Conservation (phyloP, 108 stramenopile species). For the Skeletonema tropicum region DNA sequence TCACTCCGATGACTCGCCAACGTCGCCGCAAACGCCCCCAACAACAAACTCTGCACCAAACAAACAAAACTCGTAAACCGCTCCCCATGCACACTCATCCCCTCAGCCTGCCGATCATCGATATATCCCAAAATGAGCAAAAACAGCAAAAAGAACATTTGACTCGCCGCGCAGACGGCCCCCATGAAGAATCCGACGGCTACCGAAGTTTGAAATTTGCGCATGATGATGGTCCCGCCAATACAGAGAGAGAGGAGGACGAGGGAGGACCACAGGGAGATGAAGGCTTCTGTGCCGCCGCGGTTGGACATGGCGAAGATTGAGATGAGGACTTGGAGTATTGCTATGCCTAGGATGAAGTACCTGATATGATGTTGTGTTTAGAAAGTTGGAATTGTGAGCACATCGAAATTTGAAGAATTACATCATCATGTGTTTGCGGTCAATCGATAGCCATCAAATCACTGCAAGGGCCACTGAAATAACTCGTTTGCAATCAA, state of each 20-base stretch:
- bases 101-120: slow-evolving; percentile 57
- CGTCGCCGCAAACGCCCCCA: slow-evolving; percentile 82
- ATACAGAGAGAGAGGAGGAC: slow-evolving; percentile 71
- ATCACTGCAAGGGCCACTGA: no score
- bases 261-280: slow-evolving; percentile 73
- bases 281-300: slow-evolving; percentile 69
- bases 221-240: slow-evolving; percentile 91
- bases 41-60: slow-evolving; percentile 65
- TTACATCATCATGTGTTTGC: no score
- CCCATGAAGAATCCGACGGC: slow-evolving; percentile 91
- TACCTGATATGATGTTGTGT: slow-evolving; percentile 55
- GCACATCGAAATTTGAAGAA: no score
- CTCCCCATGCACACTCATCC: slow-evolving; percentile 63
- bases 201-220: slow-evolving; percentile 86
- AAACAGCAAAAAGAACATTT: slow-evolving; percentile 84
- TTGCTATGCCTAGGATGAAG: slow-evolving; percentile 77
- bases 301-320: slow-evolving; percentile 75
- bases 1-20: slow-evolving; percentile 81
- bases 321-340: slow-evolving; percentile 62
- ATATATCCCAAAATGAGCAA: slow-evolving; percentile 68
- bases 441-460: no score
- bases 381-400: not conserved
- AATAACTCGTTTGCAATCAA: no score
- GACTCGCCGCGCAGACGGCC: slow-evolving; percentile 62
- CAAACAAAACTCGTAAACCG: slow-evolving; percentile 66